phyloP scores from a whole-genome alignment of 306 rosid genomes.

The Pachyrhizus erosus region DNA sequence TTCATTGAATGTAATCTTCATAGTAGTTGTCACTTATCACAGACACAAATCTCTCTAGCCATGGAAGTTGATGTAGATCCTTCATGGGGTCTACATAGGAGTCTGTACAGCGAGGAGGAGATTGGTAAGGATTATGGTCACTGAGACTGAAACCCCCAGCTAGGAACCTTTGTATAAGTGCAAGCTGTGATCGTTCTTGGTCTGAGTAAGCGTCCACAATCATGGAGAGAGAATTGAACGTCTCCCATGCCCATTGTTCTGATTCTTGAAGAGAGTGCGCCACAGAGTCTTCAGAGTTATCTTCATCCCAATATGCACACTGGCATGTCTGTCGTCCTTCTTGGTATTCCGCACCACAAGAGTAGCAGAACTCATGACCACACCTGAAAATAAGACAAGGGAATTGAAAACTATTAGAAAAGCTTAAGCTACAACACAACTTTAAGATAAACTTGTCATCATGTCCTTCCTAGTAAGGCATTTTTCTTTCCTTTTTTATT shows the following conservation, averaged over 20 bases:
- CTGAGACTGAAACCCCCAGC: constrained; percentile 85
- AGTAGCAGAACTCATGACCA: constrained; percentile 88
- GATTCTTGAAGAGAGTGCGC: constrained; percentile 87
- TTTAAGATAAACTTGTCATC: background rate
- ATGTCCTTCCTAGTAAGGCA: background rate
- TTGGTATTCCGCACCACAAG: constrained; percentile 80
- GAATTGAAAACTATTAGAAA: background rate
- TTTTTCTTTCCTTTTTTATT: background rate
- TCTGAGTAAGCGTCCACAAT: constrained; percentile 86
- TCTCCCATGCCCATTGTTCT: constrained; percentile 98
- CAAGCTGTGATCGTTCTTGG: constrained; percentile 90
- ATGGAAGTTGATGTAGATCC: constrained; percentile 96
- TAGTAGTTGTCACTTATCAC: constrained; percentile 91
- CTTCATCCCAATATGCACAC: constrained; percentile 89
- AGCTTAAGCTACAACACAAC: background rate
- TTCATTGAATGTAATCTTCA: constrained; percentile 83
- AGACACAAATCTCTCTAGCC: constrained; percentile 96
- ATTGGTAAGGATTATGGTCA: constrained; percentile 83
- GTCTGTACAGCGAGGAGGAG: constrained; percentile 91
- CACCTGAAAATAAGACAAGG: constrained; percentile 64
- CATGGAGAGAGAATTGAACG: constrained; percentile 87
- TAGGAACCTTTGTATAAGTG: constrained; percentile 83
- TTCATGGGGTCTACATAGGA: constrained; percentile 81
- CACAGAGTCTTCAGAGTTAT: constrained; percentile 61
- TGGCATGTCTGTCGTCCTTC: constrained; percentile 79